Conservation (phyloP, 805 yeast genomes). For the Barnettozyma pratensis region DNA sequence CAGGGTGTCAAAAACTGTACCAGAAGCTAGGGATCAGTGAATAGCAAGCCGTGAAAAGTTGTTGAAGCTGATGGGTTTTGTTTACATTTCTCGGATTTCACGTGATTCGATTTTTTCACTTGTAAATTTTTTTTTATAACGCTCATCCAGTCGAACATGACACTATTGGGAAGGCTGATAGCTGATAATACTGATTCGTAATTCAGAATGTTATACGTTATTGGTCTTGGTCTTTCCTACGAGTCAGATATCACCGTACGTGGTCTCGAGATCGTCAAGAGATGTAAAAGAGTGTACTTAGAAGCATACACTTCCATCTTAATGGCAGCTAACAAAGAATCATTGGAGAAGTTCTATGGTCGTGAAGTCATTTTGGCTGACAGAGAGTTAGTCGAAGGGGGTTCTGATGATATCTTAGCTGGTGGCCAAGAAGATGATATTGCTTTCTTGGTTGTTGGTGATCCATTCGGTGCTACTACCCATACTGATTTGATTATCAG, state of each 20-base stretch:
- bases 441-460: constrained; percentile 95
- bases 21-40: too few relatives aligned
- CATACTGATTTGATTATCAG: constrained; percentile 91
- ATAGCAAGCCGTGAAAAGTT: too few relatives aligned
- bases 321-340: constrained; percentile 81
- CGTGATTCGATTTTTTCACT: too few relatives aligned
- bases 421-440: constrained; percentile 77
- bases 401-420: constrained; percentile 75
- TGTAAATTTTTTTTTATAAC: too few relatives aligned
- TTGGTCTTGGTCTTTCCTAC: constrained; percentile 89
- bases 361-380: constrained; percentile 84
- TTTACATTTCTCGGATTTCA: too few relatives aligned
- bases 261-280: constrained; percentile 79
- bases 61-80: too few relatives aligned
- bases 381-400: constrained; percentile 88
- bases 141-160: too few relatives aligned
- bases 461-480: constrained; percentile 97
- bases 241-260: constrained; percentile 90
- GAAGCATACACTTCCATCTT: constrained; percentile 94
- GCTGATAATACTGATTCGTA: too few relatives aligned
- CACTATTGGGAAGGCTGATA: too few relatives aligned
- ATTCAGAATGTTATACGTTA: constrained; percentile 68
- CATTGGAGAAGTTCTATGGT: constrained; percentile 81
- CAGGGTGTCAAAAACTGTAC: neutral
- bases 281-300: constrained; percentile 84